These are phyloP conservation scores for Dryadomyces quercivorus DNA, from an alignment of 2,329 filamentous ascomycete genomes.

Conservation along the genomic window DNA sequence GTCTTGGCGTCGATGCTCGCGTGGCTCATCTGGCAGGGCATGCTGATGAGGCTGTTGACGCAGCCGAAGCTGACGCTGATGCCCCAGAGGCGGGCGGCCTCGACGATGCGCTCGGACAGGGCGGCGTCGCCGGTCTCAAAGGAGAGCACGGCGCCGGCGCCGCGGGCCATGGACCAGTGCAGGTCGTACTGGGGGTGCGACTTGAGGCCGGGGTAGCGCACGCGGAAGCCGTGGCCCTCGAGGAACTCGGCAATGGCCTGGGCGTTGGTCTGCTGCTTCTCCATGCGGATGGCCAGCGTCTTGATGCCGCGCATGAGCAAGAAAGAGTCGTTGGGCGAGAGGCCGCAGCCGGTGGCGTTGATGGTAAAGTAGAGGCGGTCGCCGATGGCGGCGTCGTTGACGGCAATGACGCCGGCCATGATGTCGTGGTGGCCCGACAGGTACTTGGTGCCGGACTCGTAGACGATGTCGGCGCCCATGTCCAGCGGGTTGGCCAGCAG, in stretches of 20 bases:
- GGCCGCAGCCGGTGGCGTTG: constrained; percentile 87
- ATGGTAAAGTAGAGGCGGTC: constrained; percentile 95
- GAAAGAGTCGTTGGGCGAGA: constrained; percentile 93
- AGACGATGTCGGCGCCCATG: constrained; percentile 88
- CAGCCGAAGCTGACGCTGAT: constrained; percentile 97
- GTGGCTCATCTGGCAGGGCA: constrained; percentile 99
- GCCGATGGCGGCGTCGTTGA: constrained; percentile 69
- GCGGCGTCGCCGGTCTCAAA: constrained; percentile 87
- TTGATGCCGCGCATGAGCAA: constrained; percentile 91
- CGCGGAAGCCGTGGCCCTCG: constrained; percentile 81
- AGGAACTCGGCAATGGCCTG: constrained; percentile 87
- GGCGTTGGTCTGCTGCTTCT: constrained; percentile 91
- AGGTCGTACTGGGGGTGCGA: constrained; percentile 95
- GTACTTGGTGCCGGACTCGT: constrained; percentile 97
- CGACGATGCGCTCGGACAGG: constrained; percentile 85
- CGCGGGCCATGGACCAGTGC: constrained; percentile 90
- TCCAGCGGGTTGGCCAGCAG: constrained; percentile 90
- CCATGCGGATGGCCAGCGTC: constrained; percentile 94
- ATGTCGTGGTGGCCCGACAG: constrained; percentile 96
- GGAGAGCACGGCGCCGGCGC: constrained; percentile 84
- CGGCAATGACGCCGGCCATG: constrained; percentile 93
- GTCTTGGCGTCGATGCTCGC: constrained; percentile 96
- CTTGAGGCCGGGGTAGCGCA: constrained; percentile 86
- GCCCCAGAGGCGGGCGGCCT: constrained; percentile 80
- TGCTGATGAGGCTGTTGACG: constrained; percentile 96